phyloP scores from a whole-genome alignment of 352 stramenopile species.

The Phytophthora multivora region DNA sequence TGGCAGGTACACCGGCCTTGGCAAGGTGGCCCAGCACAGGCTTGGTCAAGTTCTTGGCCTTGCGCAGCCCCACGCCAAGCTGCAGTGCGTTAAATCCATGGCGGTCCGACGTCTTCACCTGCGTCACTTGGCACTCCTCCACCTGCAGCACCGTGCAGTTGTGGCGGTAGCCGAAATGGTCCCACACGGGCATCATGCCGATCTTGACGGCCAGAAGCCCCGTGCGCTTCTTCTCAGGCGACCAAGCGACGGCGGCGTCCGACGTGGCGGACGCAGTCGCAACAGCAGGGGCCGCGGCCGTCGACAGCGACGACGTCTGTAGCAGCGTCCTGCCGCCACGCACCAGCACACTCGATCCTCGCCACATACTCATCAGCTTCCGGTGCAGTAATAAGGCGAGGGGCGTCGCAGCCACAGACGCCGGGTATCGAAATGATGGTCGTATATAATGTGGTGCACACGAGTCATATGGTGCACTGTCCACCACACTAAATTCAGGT shows the following conservation, averaged over 20 bases:
- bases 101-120: slow-evolving; percentile 94
- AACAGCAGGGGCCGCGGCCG: slow-evolving; percentile 3
- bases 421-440: slow-evolving; percentile 1
- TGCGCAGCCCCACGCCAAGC: slow-evolving; percentile 95
- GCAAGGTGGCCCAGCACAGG: slow-evolving; percentile 91
- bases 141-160: slow-evolving; percentile 95
- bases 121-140: slow-evolving; percentile 93
- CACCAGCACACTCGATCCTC: slow-evolving; percentile 37
- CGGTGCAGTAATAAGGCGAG: background rate
- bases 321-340: slow-evolving; percentile 19
- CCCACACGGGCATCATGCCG: slow-evolving; percentile 99
- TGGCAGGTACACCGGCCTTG: slow-evolving; percentile 92
- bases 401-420: slow-evolving; percentile 21
- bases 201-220: slow-evolving; percentile 96
- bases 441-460: background rate
- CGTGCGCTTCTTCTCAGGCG: slow-evolving; percentile 86
- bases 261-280: slow-evolving; percentile 4
- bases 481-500: slow-evolving; percentile 1
- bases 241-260: slow-evolving; percentile 43
- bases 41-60: slow-evolving; percentile 96
- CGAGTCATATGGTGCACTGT: background rate
- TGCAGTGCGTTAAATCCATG: slow-evolving; percentile 96
- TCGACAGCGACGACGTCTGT: slow-evolving; percentile 29
- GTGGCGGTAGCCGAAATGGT: slow-evolving; percentile 96
- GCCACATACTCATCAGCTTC: slow-evolving; percentile 37